These are phyloP conservation scores for Emergomyces orientalis DNA, from an alignment of 2,329 filamentous ascomycete species.

Conservation along the genomic window DNA sequence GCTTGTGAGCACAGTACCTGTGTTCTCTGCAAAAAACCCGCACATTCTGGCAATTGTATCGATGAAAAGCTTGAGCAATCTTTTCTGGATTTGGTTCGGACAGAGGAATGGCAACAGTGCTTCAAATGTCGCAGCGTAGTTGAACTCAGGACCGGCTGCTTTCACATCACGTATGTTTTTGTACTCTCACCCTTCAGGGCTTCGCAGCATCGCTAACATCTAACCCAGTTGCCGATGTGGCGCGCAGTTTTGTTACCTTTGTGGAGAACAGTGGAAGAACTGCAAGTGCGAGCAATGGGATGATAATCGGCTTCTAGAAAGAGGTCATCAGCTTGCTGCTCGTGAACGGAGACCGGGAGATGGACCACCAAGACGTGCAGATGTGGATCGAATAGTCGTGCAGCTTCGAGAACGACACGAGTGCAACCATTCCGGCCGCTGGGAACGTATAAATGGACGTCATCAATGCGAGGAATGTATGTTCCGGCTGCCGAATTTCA, in stretches of 20 bases:
- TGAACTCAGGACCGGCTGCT: neutral
- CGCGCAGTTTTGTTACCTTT: neutral
- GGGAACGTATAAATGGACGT: neutral
- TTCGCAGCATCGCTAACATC: neutral
- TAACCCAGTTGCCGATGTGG: neutral
- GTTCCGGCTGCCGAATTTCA: neutral
- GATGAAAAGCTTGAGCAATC: neutral
- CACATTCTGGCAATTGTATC: neutral
- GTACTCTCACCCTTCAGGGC: neutral
- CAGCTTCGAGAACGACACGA: neutral
- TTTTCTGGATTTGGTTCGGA: neutral
- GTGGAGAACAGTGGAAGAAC: neutral
- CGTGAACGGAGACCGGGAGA: neutral
- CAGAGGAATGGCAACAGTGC: neutral
- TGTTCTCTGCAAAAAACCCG: neutral
- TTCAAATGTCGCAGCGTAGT: neutral
- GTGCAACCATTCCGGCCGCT: neutral
- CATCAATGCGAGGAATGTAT: slow-evolving; percentile 1
- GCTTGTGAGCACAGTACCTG: neutral
- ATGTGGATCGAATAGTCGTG: neutral
- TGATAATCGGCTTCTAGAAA: neutral
- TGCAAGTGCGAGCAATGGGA: neutral
- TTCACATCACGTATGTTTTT: slow-evolving; percentile 3
- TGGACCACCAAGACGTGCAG: neutral
- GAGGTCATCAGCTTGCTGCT: neutral